Evolutionary conservation across 2,329 filamentous ascomycete genomes (phyloP).

Genomic region (Colletotrichum sp.): DNA sequence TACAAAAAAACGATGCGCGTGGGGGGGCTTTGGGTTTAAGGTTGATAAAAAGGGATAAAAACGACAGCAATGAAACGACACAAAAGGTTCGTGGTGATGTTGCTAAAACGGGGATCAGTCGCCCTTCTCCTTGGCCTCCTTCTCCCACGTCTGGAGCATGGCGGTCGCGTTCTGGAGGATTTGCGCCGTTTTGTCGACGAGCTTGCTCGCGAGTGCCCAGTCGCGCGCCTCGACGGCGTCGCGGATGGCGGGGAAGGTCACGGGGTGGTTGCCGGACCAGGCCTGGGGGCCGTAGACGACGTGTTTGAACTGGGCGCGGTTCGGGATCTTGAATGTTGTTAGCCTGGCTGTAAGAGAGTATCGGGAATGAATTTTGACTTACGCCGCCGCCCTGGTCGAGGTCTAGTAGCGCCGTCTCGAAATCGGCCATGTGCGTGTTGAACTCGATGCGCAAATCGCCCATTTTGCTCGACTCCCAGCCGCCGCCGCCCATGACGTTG

Average conservation of each 20-base stretch:
- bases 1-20: not conserved
- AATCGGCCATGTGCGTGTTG: conserved; percentile 79
- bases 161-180: conserved; percentile 68
- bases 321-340: conserved; percentile 67
- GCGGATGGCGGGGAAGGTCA: conserved; percentile 72
- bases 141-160: conserved; percentile 27
- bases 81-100: not conserved
- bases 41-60: not conserved
- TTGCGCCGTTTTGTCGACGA: conserved; percentile 74
- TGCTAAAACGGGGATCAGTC: not conserved
- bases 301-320: conserved; percentile 93
- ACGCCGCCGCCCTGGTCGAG: conserved; percentile 74
- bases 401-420: conserved; percentile 86
- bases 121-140: not conserved
- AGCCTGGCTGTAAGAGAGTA: conserved; percentile 4
- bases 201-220: conserved; percentile 70
- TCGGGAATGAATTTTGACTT: conserved; percentile 32
- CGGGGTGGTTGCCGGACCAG: conserved; percentile 69
- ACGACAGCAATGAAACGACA: not conserved
- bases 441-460: conserved; percentile 73
- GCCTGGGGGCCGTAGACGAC: conserved; percentile 84
- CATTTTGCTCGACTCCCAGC: conserved; percentile 76
- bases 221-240: conserved; percentile 78
- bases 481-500: conserved; percentile 71
- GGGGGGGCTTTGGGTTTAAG: not conserved